Percentiles rank a stretch among this genome's conserved stretches.
These are phyloP conservation scores for Orbilia javanica DNA, from an alignment of 2,329 filamentous ascomycete genomes.

Conservation along the genomic window DNA sequence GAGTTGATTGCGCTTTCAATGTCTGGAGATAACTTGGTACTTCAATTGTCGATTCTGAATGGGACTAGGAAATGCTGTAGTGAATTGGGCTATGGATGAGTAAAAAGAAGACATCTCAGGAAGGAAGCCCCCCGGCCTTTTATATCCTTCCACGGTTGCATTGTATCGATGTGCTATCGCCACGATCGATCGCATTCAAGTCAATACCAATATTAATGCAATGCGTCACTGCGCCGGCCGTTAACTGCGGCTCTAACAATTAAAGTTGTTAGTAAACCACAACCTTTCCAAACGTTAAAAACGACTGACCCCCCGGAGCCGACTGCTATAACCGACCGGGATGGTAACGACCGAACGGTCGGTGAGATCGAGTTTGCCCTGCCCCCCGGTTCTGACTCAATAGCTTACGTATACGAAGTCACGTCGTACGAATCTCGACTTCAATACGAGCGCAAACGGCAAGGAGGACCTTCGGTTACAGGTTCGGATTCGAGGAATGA, in stretches of 20 bases:
- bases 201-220: not conserved
- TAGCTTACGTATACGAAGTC: slow-evolving; percentile 17
- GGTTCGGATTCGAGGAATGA: not conserved
- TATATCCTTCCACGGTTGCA: too few relatives aligned
- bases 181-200: not conserved
- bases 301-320: not conserved
- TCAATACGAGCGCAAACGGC: slow-evolving; percentile 1
- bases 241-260: not conserved
- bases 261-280: not conserved
- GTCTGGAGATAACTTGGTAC: too few relatives aligned
- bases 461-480: not conserved
- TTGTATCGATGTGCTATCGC: too few relatives aligned
- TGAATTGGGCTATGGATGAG: too few relatives aligned
- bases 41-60: too few relatives aligned
- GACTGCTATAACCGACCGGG: slow-evolving; percentile 3
- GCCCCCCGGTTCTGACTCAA: slow-evolving; percentile 1
- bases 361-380: not conserved
- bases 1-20: too few relatives aligned
- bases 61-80: too few relatives aligned
- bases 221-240: too few relatives aligned
- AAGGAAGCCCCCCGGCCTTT: too few relatives aligned
- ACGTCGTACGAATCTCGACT: slow-evolving; percentile 2
- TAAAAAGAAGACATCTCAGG: too few relatives aligned
- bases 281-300: not conserved
- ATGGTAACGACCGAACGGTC: slow-evolving; percentile 1